These are phyloP conservation scores for Pelargonium fulgidum DNA, from an alignment of 441 rosid genomes.

Conservation along the genomic window DNA sequence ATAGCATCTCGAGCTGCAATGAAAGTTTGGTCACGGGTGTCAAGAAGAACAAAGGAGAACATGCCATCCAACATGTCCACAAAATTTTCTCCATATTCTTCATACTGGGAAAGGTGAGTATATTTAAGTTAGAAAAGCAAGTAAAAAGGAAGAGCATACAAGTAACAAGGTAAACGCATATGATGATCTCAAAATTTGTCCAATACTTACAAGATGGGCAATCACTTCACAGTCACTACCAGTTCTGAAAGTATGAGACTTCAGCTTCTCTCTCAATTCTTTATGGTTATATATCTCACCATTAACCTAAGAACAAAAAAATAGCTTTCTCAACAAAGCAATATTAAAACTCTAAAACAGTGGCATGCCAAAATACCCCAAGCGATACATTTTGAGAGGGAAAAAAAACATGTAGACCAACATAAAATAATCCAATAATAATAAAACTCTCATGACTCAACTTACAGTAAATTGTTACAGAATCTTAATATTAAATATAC, in stretches of 20 bases:
- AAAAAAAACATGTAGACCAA: not conserved
- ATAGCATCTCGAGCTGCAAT: constrained; percentile 95
- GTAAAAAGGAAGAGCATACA: not conserved
- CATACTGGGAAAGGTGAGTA: constrained; percentile 49
- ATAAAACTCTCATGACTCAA: not conserved
- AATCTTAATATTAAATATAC: not conserved
- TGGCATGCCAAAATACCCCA: not conserved
- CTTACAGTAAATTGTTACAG: not conserved
- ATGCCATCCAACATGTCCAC: constrained; percentile 92
- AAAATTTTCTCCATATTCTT: constrained; percentile 89
- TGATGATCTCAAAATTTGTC: not conserved
- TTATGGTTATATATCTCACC: constrained; percentile 97
- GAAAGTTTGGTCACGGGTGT: constrained; percentile 78
- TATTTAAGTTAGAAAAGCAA: not conserved
- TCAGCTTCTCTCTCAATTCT: constrained; percentile 51
- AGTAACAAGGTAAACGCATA: not conserved
- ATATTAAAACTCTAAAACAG: not conserved
- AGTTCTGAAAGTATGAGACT: constrained; percentile 68
- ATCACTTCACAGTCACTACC: constrained; percentile 99
- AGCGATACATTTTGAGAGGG: not conserved
- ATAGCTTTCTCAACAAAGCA: too few relatives aligned
- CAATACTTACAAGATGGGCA: constrained; percentile 82
- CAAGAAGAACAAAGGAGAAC: constrained; percentile 96
- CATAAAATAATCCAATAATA: not conserved
- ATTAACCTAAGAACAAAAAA: constrained; percentile 49